Base-by-base conservation (phyloP, 31 red algal genomes). In the Odonthalia washingtoniensis region DNA sequence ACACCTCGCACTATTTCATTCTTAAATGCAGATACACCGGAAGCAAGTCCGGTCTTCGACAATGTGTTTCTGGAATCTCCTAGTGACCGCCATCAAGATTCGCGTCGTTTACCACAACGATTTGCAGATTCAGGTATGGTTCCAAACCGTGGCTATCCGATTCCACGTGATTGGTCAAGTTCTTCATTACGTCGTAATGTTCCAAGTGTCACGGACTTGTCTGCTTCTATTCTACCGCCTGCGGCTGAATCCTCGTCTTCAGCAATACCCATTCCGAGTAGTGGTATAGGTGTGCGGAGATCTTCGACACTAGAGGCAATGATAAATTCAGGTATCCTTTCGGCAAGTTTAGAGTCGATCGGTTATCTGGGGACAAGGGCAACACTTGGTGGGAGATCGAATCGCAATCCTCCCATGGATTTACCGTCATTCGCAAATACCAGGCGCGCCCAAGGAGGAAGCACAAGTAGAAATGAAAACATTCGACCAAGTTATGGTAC, bases 261-360 rank as follows among this genome's bases (percentile, higher is more conserved):
- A 3, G 26, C 65, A 18, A 39, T 66, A 28, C 33, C 67, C n/a
- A 75, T 72, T 41, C 42, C 86, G 32, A 37, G 31, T 9, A 65
- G 38, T 36, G 26, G 45, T 31, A 31, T 42, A 77, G 73, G 44
- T 46, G 4, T 85, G 5, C 64, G 42, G 0, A 91, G 57, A 46
- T 91, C 89, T 14, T 91, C 89, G 6, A 91, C 89, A 12, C 73
- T 91, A 43, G 89, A 91, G 70, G 74, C 70, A 5, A 91, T 91
- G 73, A 85, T 91, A 21, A 63, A 91, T 4, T 91, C 89, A 27
- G 89, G 89, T 27, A 91, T 91, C 77, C 61, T 91, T 26, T 91
- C 89, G 32, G 81, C 89, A 16, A 91, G 89, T 80, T 43, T 91
- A 46, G 89, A 91, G 64, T 49, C 80, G 28, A 80, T 73, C 12